These are phyloP conservation scores for Aureobasidium sp. DNA, from an alignment of 2,329 filamentous ascomycete species.

Conservation along the genomic window DNA sequence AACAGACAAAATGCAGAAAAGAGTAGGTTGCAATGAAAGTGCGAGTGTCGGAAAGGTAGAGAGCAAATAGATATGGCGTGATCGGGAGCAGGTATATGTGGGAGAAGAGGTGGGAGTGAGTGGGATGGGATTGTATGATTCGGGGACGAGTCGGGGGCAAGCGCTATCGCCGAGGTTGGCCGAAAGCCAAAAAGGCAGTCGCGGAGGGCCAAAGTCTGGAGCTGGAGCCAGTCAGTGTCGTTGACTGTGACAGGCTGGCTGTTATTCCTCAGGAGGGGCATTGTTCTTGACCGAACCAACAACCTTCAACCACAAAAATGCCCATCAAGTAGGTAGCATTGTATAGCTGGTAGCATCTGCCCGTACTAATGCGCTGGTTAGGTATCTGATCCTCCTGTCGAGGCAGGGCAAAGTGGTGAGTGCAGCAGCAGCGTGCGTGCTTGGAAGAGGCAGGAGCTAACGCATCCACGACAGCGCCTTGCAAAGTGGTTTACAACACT, in stretches of 20 bases:
- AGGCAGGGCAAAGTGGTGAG: slow-evolving; percentile 96
- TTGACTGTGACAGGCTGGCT: background rate
- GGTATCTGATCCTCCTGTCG: slow-evolving; percentile 95
- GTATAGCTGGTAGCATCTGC: background rate
- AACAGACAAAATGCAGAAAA: background rate
- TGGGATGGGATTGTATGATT: slow-evolving; percentile 6
- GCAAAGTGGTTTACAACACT: slow-evolving; percentile 99
- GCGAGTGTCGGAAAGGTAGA: background rate
- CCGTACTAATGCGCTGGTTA: slow-evolving; percentile 34
- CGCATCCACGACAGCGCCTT: slow-evolving; percentile 61
- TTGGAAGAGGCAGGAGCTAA: slow-evolving; percentile 25
- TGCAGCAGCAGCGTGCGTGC: background rate
- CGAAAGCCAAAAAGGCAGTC: background rate
- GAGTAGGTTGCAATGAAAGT: slow-evolving; percentile 1
- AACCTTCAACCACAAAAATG: slow-evolving; percentile 32
- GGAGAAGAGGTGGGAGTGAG: background rate
- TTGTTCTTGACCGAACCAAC: background rate
- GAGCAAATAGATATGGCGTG: background rate
- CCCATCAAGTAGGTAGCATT: slow-evolving; percentile 45
- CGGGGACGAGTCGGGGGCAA: background rate
- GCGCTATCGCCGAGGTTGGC: slow-evolving; percentile 6
- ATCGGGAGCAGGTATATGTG: background rate
- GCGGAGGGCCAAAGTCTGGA: background rate
- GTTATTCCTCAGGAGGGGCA: background rate
- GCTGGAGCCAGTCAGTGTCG: background rate